These are phyloP conservation scores for Plasmodium vivax DNA, from an alignment of 169 alveolate genomes.

Conservation along the genomic window DNA sequence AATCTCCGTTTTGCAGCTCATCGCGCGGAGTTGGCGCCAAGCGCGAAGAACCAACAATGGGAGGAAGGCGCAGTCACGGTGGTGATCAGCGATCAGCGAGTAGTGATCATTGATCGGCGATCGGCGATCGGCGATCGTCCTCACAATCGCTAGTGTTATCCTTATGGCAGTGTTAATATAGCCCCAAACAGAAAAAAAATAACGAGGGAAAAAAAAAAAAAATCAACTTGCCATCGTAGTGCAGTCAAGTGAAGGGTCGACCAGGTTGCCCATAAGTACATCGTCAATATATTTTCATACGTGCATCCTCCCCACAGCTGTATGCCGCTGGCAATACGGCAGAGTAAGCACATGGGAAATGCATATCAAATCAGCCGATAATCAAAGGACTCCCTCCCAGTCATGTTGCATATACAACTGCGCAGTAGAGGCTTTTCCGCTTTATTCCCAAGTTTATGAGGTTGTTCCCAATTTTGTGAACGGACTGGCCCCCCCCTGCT, in stretches of 20 bases:
- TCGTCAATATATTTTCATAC: background rate
- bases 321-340: background rate
- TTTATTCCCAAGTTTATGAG: background rate
- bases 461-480: background rate
- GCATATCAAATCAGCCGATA: background rate
- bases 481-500: background rate
- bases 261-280: background rate
- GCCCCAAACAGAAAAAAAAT: background rate
- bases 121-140: background rate
- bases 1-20: background rate
- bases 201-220: background rate
- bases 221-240: background rate
- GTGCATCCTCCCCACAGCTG: background rate
- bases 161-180: background rate
- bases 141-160: background rate
- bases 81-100: background rate
- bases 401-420: background rate
- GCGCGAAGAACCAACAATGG: background rate
- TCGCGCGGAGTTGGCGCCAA: background rate
- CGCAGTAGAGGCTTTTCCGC: background rate
- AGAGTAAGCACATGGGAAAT: background rate
- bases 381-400: background rate
- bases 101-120: no score
- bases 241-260: background rate
- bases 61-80: background rate